Base-by-base conservation (phyloP, 139 green algal species). In the Picochlorum sp. region DNA sequence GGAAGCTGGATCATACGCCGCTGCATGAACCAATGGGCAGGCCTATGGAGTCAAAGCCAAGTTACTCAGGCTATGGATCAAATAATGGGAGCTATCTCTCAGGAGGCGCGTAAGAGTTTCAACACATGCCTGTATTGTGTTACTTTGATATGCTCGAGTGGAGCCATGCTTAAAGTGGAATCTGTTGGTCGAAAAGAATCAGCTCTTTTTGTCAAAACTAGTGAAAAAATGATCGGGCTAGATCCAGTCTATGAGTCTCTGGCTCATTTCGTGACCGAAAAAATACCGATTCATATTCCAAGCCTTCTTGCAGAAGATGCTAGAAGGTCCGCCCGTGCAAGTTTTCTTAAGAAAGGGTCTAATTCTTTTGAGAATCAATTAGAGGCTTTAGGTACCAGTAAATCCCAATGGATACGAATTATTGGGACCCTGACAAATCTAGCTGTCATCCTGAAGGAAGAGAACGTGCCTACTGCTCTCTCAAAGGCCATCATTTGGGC, bases 221-320 rank as follows among this genome's bases (percentile, higher is more conserved):
- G 34, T 41, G 68, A 82, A n/a, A 64, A 71, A 13, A 65, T 85
- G 24, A 76, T 85, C 49, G 47, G 69, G 38, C 76, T 73, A n/a
- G 45, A 6, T 3, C 21, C 49, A 4, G 65, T 85, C 68, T 73
- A 81, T 45, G 47, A 52, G 5, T 55, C 67, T 28, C 60, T 83
- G 55, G 72, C 60, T 10, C 47, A 49, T 58, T 61, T 31, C 24
- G 67, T 85, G 9, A 55, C 79, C 0, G 76, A 79, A 8, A 65
- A 63, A 62, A 62, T 85, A 54, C 72, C 72, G 5, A 66, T 85
- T 5, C 60, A 63, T 31, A 51, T 70, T n/a, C n/a, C 20, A 44
- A 26, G 62, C 16, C 68, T 85, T 62, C 63, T 85, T 38, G 73
- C 62, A 23, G 78, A 81, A 9, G 75, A 83, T 8, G 78, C 78